phyloP scores from a whole-genome alignment of 176 grass and related monocot genomes.

The Neostapfia colusana region DNA sequence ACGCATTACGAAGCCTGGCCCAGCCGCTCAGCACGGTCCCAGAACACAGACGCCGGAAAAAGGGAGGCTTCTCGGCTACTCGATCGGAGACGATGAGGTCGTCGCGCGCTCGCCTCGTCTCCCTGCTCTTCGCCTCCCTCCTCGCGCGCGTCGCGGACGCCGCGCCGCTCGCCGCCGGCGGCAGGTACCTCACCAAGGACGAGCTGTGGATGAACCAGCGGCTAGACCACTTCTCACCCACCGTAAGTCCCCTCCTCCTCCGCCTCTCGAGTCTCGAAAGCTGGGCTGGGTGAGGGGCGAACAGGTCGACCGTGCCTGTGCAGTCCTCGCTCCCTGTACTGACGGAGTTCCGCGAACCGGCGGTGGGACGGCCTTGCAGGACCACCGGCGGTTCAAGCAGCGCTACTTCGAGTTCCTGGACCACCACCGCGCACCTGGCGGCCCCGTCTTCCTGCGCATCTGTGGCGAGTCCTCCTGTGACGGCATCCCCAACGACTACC shows the following conservation, averaged over 20 bases:
- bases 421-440: conserved; percentile 45
- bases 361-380: conserved; percentile 39
- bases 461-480: conserved; percentile 84
- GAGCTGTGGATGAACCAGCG: conserved; percentile 79
- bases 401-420: conserved; percentile 86
- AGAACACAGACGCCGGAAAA: conserved; percentile 1
- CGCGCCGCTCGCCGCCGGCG: conserved; percentile 35
- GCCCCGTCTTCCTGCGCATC: conserved; percentile 83
- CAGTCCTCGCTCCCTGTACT: background rate
- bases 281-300: background rate
- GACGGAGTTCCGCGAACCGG: background rate
- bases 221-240: conserved; percentile 96
- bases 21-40: background rate
- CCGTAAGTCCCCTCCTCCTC: conserved; percentile 32
- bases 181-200: conserved; percentile 60
- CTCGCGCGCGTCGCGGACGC: conserved; percentile 30
- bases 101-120: conserved; percentile 26
- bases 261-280: background rate
- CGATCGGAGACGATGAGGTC: conserved; percentile 25
- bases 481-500: conserved; percentile 83
- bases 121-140: conserved; percentile 30
- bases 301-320: background rate
- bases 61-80: background rate
- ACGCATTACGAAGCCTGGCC: background rate
- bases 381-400: conserved; percentile 73